phyloP scores from a whole-genome alignment of 495 filamentous ascomycete species.

The Penicillium verhagenii region DNA sequence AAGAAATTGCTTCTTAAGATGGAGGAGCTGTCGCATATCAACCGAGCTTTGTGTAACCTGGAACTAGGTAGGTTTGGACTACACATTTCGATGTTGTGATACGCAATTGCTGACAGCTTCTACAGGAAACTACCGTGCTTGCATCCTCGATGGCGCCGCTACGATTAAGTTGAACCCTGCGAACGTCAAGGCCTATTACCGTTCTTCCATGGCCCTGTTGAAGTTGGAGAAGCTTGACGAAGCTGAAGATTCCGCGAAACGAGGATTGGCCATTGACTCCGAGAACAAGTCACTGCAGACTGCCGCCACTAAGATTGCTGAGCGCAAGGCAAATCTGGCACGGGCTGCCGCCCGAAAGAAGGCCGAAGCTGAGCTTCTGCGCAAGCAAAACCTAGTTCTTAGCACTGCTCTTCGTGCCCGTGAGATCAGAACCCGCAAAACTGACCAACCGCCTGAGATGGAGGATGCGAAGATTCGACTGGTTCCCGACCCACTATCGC shows the following conservation, averaged over 20 bases:
- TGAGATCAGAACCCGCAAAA: conserved; percentile 63
- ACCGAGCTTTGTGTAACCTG: conserved; percentile 84
- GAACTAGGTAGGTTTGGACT: conserved; percentile 56
- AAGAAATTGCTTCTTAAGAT: conserved; percentile 54
- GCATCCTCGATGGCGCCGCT: conserved; percentile 77
- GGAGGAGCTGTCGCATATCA: conserved; percentile 76
- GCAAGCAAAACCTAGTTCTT: conserved; percentile 59
- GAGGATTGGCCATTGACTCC: conserved; percentile 69
- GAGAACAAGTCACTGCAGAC: conserved; percentile 56
- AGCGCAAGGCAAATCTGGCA: conserved; percentile 41
- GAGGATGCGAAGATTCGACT: conserved; percentile 72
- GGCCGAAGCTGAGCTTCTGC: conserved; percentile 50
- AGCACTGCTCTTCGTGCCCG: conserved; percentile 70
- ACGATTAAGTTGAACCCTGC: conserved; percentile 71
- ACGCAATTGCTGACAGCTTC: not conserved
- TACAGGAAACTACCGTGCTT: conserved; percentile 77
- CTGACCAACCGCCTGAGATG: conserved; percentile 74
- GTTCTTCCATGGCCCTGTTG: conserved; percentile 71
- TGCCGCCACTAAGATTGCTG: conserved; percentile 54
- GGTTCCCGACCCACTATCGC: conserved; percentile 69
- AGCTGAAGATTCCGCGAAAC: conserved; percentile 69
- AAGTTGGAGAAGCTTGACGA: conserved; percentile 70
- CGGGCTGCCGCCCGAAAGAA: conserved; percentile 37
- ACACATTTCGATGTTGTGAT: not conserved
- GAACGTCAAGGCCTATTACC: conserved; percentile 88